phyloP scores from a whole-genome alignment of 192 early-diverging fungal genomes.

The Umbelopsis isabellina region DNA sequence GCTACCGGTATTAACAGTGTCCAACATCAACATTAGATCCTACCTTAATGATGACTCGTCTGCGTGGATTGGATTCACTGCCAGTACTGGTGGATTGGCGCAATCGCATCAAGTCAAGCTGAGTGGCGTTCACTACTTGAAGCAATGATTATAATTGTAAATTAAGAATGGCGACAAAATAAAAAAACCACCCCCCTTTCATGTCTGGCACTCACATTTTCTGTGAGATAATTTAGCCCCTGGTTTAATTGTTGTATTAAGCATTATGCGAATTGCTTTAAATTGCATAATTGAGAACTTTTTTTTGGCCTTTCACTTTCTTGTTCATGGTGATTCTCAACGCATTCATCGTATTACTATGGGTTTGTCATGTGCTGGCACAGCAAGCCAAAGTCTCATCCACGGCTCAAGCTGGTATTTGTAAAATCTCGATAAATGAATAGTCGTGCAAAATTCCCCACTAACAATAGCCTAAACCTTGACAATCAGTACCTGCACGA shows the following conservation, averaged over 20 bases:
- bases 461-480: too few species aligned
- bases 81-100: slow-evolving; percentile 40
- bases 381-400: too few species aligned
- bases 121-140: background rate
- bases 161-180: background rate
- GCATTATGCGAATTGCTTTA: background rate
- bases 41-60: background rate
- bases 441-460: too few species aligned
- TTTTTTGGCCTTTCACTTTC: too few species aligned
- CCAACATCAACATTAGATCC: slow-evolving; percentile 2
- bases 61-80: slow-evolving; percentile 44
- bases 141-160: too few species aligned
- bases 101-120: slow-evolving; percentile 26
- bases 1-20: background rate
- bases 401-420: too few species aligned
- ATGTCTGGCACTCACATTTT: background rate
- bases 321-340: too few species aligned
- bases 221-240: background rate
- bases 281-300: background rate
- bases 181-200: background rate
- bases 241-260: slow-evolving; percentile 9
- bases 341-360: too few species aligned
- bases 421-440: too few species aligned
- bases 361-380: too few species aligned
- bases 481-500: too few species aligned